Evolutionary conservation across 1,284 basidiomycete genomes (phyloP), one percentile per base, ranked within the genome.

Genomic region (Pseudozyma sp.): DNA sequence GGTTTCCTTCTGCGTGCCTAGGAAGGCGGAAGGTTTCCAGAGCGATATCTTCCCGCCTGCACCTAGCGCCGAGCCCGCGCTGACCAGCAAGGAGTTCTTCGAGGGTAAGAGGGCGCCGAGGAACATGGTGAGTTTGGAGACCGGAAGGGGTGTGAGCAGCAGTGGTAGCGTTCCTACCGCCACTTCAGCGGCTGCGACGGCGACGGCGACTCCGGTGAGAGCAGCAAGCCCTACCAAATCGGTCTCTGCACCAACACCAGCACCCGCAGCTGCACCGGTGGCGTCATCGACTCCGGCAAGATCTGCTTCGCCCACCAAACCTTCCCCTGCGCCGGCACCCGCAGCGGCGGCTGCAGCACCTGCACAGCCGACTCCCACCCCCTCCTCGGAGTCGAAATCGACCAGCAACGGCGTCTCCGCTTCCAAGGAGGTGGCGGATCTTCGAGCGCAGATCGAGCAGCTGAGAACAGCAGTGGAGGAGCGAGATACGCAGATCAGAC

Each of bases 1-100:
- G 3, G 92, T 98, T 78, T 90, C 90, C 1, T 98, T 97, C 86
- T 92, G 94, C 79, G 94, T 97, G 17, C 96, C 95, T 11, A 90
- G 95, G 75, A 94, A 92, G 85, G 92, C 92, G 30, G 93, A 94
- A 65, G 89, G 90, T 5, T 95, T 94, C 90, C 93, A 93, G 85
- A 90, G 92, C 13, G 94, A 96, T 85, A 96, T 99, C 83, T 98
- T 90, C 88, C 95, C 96, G 1, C 92, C 92, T 8, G 96, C 94
- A 1, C 90, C 90, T 0, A 93, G 93, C 9, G 85, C 88, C 48
- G 92, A 94, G 81, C 89, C 94, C 11, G 90, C 93, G 0, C 88
- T 97, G 55, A 88, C 89, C 9, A 92, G 94, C 1, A 87, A 88
- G 54, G 94, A 97, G 77, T 98, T 93, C 87, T 94, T 98, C 85